phyloP scores from a whole-genome alignment of 1,284 basidiomycete genomes.

The Leccinum pseudoinsigne region DNA sequence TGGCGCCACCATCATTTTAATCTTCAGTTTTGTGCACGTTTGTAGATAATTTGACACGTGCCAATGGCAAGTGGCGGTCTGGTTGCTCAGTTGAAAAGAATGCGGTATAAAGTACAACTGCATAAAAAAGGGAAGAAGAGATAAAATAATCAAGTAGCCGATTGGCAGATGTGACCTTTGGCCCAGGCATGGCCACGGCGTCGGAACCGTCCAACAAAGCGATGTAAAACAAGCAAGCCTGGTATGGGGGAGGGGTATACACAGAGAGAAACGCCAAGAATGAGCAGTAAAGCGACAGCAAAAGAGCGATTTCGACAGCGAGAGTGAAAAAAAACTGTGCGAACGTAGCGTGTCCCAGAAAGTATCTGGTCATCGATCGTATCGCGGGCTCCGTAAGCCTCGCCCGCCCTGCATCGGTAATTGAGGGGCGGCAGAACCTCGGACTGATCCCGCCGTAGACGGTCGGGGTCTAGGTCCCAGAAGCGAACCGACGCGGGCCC shows the following conservation, averaged over 20 bases:
- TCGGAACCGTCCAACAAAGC: background rate
- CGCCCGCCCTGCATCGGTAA: conserved; percentile 35
- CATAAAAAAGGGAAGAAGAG: conserved; percentile 3
- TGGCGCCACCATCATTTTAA: conserved; percentile 18
- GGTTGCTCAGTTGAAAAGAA: conserved; percentile 7
- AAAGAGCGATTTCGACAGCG: conserved; percentile 11
- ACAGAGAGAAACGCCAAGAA: background rate
- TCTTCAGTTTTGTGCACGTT: conserved; percentile 8
- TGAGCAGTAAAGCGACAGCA: conserved; percentile 1
- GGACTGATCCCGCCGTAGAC: conserved; percentile 21
- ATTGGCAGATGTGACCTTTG: background rate
- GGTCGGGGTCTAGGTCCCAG: conserved; percentile 34
- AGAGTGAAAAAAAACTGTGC: background rate
- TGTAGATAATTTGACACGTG: conserved; percentile 3
- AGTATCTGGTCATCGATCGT: background rate
- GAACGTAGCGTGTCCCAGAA: conserved; percentile 24
- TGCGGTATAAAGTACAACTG: conserved; percentile 20
- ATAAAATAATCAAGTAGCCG: background rate
- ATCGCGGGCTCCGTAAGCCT: conserved; percentile 16
- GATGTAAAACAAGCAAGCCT: background rate
- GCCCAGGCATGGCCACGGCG: background rate
- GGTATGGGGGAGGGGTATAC: conserved; percentile 25
- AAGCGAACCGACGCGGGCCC: conserved; percentile 25
- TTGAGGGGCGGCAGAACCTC: conserved; percentile 25
- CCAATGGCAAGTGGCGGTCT: conserved; percentile 1